A percentile compares a stretch with the other conserved stretches of the same genome.
These are phyloP conservation scores for Daphne laureola DNA, from an alignment of 441 rosid genomes.

Conservation along the genomic window DNA sequence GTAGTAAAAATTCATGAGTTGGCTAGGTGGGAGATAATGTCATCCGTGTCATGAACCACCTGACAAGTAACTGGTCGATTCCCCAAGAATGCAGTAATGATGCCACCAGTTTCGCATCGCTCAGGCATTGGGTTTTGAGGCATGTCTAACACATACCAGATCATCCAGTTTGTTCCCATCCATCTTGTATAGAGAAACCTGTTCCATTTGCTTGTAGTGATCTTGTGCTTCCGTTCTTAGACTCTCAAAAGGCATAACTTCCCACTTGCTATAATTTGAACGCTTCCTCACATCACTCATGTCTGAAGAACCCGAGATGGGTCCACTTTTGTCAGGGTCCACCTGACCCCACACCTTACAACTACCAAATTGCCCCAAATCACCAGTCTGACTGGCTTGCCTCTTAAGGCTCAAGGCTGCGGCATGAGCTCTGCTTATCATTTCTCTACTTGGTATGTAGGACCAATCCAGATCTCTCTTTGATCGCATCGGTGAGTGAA, in stretches of 20 bases:
- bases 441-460: slow-evolving; percentile 72
- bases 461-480: slow-evolving; percentile 77
- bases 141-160: slow-evolving; percentile 78
- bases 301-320: slow-evolving; percentile 77
- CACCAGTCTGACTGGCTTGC: slow-evolving; percentile 27
- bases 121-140: slow-evolving; percentile 36
- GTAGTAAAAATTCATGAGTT: neutral
- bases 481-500: slow-evolving; percentile 94
- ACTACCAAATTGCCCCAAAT: slow-evolving; percentile 67
- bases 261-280: slow-evolving; percentile 91
- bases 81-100: neutral
- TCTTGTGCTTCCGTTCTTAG: slow-evolving; percentile 83
- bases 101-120: neutral
- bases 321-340: slow-evolving; percentile 46
- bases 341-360: slow-evolving; percentile 88
- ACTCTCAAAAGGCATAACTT: slow-evolving; percentile 68
- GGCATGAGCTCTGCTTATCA: slow-evolving; percentile 63
- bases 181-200: slow-evolving; percentile 86
- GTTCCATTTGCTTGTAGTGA: slow-evolving; percentile 69
- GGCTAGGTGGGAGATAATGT: neutral
- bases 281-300: slow-evolving; percentile 64
- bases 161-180: slow-evolving; percentile 94
- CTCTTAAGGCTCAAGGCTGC: slow-evolving; percentile 73
- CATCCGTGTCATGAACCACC: neutral
- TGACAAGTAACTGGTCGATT: neutral